Evolutionary conservation across 148 eudicot species (phyloP).

Genomic region (Nepenthes gracilis): DNA sequence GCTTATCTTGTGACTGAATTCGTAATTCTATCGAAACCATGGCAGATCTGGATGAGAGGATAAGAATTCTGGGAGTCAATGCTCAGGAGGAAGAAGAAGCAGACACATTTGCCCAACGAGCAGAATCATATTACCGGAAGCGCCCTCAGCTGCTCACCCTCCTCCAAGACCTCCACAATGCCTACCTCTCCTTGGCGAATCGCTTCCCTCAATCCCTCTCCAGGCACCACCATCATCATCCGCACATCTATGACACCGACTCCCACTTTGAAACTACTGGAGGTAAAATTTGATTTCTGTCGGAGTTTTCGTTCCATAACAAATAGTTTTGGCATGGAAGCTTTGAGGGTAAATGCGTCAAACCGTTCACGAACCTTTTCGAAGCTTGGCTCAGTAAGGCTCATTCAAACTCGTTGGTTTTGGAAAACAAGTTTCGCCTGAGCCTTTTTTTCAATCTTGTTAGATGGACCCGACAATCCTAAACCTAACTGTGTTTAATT

Average conservation of each 20-base stretch:
- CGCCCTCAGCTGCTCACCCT: conserved; percentile 53
- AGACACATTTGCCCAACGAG: conserved; percentile 47
- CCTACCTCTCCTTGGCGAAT: conserved; percentile 47
- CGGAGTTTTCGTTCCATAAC: background rate
- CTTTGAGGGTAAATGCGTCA: no score
- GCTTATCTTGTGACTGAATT: no score
- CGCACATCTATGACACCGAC: conserved; percentile 7
- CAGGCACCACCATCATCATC: conserved; percentile 13
- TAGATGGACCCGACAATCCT: no score
- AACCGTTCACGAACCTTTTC: no score
- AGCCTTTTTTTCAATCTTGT: no score
- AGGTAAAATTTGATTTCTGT: background rate
- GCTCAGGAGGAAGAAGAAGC: conserved; percentile 14
- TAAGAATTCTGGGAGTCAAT: conserved; percentile 25
- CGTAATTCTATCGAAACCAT: background rate
- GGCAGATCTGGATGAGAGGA: conserved; percentile 55
- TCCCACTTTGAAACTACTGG: background rate
- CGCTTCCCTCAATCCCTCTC: conserved; percentile 35
- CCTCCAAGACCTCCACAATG: conserved; percentile 50
- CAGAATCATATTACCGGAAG: conserved; percentile 48
- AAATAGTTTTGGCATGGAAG: no score
- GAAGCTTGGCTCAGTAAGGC: no score
- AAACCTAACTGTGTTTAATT: no score
- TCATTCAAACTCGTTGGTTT: no score
- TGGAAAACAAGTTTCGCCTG: no score